phyloP scores from a whole-genome alignment of 2,329 filamentous ascomycete genomes.

The Beauveria bassiana region DNA sequence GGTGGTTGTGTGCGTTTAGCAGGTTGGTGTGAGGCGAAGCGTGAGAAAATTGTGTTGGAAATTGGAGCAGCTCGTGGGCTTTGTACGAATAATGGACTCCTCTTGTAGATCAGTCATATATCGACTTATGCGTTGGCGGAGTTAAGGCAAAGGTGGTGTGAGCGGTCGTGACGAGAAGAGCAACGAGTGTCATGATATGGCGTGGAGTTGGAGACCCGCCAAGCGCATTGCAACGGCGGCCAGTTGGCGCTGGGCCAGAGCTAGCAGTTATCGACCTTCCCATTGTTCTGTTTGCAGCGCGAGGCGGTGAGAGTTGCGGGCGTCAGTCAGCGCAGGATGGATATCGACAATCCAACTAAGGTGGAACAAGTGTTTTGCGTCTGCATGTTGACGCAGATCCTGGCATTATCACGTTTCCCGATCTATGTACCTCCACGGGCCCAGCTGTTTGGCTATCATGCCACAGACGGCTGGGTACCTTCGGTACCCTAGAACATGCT shows the following conservation, averaged over 20 bases:
- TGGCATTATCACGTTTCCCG: not conserved
- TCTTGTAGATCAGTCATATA: not conserved
- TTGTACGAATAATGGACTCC: not conserved
- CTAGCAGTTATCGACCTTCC: not conserved
- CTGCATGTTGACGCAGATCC: not conserved
- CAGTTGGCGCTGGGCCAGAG: not conserved
- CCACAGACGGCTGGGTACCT: too few species aligned
- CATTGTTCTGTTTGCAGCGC: not conserved
- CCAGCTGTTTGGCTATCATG: too few species aligned
- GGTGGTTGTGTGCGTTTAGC: conserved; percentile 6
- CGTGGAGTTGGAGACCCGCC: conserved; percentile 6
- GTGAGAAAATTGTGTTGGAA: not conserved
- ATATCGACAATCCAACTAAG: not conserved
- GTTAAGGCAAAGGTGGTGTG: not conserved
- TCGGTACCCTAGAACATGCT: not conserved
- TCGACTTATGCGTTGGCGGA: not conserved
- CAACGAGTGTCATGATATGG: conserved; percentile 4
- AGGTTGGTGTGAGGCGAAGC: not conserved
- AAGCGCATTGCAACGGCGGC: not conserved
- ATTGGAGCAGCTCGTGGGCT: not conserved
- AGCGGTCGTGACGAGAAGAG: not conserved
- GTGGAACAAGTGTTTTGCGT: not conserved
- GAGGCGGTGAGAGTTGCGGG: conserved; percentile 4
- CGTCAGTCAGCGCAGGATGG: not conserved
- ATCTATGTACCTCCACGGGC: not conserved